Conservation (phyloP, 768 basidiomycete species). For the Lentinula detonsa region DNA sequence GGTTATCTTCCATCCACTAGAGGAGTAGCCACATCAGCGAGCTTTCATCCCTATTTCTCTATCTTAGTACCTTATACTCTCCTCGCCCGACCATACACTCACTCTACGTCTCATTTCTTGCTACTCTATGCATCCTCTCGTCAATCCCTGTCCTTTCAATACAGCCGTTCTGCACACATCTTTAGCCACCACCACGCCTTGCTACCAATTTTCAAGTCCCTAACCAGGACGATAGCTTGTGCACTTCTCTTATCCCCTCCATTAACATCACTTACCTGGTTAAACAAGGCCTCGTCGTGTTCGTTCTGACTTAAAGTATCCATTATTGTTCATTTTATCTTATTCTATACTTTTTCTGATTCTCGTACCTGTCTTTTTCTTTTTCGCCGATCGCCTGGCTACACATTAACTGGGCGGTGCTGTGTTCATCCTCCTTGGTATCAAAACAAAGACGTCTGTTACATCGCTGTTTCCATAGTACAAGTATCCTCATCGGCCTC, state of each 20-base stretch:
- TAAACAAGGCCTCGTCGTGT: conserved; percentile 24
- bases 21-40: background rate
- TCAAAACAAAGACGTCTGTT: conserved; percentile 7
- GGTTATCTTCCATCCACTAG: background rate
- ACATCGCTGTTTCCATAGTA: conserved; percentile 7
- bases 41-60: background rate
- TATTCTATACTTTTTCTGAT: conserved; percentile 28
- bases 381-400: conserved; percentile 17
- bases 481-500: conserved; percentile 6
- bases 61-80: background rate
- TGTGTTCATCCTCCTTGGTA: conserved; percentile 4
- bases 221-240: background rate
- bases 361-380: background rate
- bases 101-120: conserved; percentile 18
- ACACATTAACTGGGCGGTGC: conserved; percentile 1
- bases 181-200: background rate
- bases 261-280: background rate
- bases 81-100: conserved; percentile 3
- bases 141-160: conserved; percentile 43
- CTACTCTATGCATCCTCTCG: conserved; percentile 49
- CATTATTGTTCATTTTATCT: conserved; percentile 84
- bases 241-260: conserved; percentile 39
- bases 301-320: conserved; percentile 53
- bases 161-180: conserved; percentile 29
- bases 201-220: background rate